These are phyloP conservation scores for Petasospora fabianii DNA, from an alignment of 1,139 yeast genomes.

Conservation along the genomic window DNA sequence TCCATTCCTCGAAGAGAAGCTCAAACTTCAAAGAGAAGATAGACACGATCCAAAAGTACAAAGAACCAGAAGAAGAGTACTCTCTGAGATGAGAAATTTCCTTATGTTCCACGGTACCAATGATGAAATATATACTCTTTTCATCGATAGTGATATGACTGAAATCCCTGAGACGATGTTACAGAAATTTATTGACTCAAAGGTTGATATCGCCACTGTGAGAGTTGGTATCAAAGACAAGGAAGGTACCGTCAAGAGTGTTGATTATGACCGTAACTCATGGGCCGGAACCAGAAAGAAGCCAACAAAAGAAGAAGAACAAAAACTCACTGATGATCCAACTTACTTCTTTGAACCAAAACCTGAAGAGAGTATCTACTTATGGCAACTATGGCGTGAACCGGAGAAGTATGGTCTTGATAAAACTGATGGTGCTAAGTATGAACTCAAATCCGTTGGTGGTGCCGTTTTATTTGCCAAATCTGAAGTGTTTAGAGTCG, in stretches of 20 bases:
- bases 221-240: conserved; percentile 29
- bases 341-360: conserved; percentile 36
- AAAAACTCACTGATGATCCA: conserved; percentile 31
- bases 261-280: conserved; percentile 42
- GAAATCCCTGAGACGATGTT: conserved; percentile 34
- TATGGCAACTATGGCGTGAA: too few relatives aligned
- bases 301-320: conserved; percentile 36
- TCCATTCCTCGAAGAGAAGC: conserved; percentile 21
- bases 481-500: conserved; percentile 41
- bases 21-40: conserved; percentile 13
- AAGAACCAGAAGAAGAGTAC: conserved; percentile 27
- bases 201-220: conserved; percentile 41
- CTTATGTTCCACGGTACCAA: conserved; percentile 25
- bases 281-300: conserved; percentile 43
- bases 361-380: too few relatives aligned
- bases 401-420: too few relatives aligned
- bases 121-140: conserved; percentile 39
- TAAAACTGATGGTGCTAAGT: too few relatives aligned
- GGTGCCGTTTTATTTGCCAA: conserved; percentile 46
- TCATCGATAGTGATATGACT: conserved; percentile 43
- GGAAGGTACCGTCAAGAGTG: conserved; percentile 10
- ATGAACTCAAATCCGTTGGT: conserved; percentile 44
- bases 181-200: conserved; percentile 33
- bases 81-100: conserved; percentile 33
- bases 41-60: conserved; percentile 26